Conservation (phyloP, 108 stramenopile species). For the Pseudonitzschia delicatissima region DNA sequence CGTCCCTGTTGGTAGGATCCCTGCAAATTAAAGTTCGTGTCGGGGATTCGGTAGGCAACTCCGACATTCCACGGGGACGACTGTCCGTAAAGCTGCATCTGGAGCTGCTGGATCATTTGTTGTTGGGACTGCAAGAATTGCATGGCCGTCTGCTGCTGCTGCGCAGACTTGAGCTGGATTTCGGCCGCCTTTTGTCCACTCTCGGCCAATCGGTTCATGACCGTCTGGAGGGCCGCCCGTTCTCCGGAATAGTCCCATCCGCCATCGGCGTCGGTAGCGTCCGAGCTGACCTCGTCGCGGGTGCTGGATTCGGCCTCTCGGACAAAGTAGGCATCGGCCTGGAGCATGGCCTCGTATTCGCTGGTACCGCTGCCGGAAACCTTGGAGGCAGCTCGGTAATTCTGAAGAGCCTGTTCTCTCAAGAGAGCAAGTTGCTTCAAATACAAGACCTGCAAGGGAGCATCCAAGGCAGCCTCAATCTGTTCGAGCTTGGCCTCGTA, state of each 20-base stretch:
- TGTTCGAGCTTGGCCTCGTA: conserved; percentile 89
- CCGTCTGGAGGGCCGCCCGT: conserved; percentile 65
- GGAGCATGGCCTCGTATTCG: conserved; percentile 95
- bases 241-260: conserved; percentile 87
- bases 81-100: conserved; percentile 93
- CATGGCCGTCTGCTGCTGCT: conserved; percentile 91
- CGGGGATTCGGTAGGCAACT: conserved; percentile 95
- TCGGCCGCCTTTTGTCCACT: conserved; percentile 78
- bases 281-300: conserved; percentile 54
- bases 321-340: conserved; percentile 85
- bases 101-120: conserved; percentile 93
- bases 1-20: conserved; percentile 93
- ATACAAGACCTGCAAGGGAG: conserved; percentile 91
- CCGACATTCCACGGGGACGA: conserved; percentile 91
- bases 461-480: conserved; percentile 85
- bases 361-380: conserved; percentile 60
- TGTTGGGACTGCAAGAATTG: conserved; percentile 93
- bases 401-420: conserved; percentile 83
- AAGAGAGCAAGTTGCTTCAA: conserved; percentile 81
- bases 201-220: conserved; percentile 86
- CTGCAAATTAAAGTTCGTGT: conserved; percentile 95
- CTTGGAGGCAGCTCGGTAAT: conserved; percentile 74
- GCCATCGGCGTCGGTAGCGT: conserved; percentile 9
- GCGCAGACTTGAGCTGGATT: conserved; percentile 71
- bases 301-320: conserved; percentile 82